Evolutionary conservation across 2,329 filamentous ascomycete genomes (phyloP).

Genomic region (Cordyceps farinosa): DNA sequence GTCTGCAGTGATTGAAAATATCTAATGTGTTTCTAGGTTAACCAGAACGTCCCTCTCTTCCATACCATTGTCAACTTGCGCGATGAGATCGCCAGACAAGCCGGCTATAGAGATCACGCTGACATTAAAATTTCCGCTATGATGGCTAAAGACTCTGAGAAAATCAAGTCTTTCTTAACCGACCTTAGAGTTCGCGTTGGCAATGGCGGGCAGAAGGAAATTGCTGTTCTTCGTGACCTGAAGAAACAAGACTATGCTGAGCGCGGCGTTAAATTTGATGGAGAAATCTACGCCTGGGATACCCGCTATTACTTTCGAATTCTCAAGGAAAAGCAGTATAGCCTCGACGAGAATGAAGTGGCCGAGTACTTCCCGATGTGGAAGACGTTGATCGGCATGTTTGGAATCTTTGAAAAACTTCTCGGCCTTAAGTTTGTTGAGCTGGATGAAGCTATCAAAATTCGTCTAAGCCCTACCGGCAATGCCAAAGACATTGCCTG

Average conservation of each 20-base stretch:
- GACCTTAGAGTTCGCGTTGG: conserved; percentile 66
- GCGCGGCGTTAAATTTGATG: conserved; percentile 57
- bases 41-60: conserved; percentile 69
- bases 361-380: conserved; percentile 80
- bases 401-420: conserved; percentile 77
- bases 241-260: conserved; percentile 68
- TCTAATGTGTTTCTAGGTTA: conserved; percentile 44
- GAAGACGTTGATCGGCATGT: conserved; percentile 71
- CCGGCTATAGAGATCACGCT: conserved; percentile 75
- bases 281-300: conserved; percentile 80
- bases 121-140: conserved; percentile 74
- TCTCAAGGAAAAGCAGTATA: conserved; percentile 76
- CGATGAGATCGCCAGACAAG: conserved; percentile 71
- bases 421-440: conserved; percentile 80
- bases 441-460: conserved; percentile 62
- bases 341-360: conserved; percentile 74
- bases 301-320: conserved; percentile 74
- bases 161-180: conserved; percentile 67
- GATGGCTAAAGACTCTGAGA: conserved; percentile 76
- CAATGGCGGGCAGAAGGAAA: conserved; percentile 68
- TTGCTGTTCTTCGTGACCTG: conserved; percentile 64
- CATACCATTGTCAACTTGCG: conserved; percentile 70
- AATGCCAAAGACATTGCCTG: conserved; percentile 71
- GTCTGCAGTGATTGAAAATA: neutral
- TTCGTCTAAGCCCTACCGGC: conserved; percentile 61